Evolutionary conservation across 495 filamentous ascomycete species (phyloP), one percentile per base, ranked within the genome.

Genomic region (Lepidopterella palustris): DNA sequence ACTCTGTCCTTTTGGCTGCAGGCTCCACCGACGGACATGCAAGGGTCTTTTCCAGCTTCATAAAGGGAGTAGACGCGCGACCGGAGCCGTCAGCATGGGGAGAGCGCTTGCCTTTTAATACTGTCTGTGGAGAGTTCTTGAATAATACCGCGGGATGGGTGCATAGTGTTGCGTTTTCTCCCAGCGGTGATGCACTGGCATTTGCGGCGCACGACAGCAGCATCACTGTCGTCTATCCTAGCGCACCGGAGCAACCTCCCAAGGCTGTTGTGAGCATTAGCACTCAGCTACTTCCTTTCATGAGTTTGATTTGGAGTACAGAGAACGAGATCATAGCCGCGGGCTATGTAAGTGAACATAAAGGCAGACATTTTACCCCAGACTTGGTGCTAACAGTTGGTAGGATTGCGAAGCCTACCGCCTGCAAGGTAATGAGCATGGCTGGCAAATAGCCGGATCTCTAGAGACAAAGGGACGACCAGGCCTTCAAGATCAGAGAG

Each of bases 11-110:
- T 11, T 80, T 98, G 5, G 93, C 91, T 1, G 89, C 95, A 53
- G 93, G 93, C 26, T 95, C 89, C 13, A 96, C 93, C 4, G 93
- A 98, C 72, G 92, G 93, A n/a, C 93, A 98, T 66, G 93, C 93
- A 1, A 84, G 93, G 60, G 93, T 98, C 40, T 90, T 97, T 70
- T 96, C 90, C 2, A 85, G 85, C 70, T 98, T 93, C 76, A 89
- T 97, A 78, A 98, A 97, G 78, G 91, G 92, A 39, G 81, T 92
- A 40, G 93, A 98, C 72, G 79, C 82, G 58, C 80, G 90, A 55
- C 95, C 95, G 0, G 91, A 95, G 68, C 86, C 90, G 3, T 87
- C 85, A 32, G 89, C 86, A 27, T 98, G 93, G 93, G 93, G 93
- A 40, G 93, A 98, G 77, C 78, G 91, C 28, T 75, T 97, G 56